These are phyloP conservation scores for Nymphaea thermarum DNA, from an alignment of 164 flowering plant genomes.

Conservation along the genomic window DNA sequence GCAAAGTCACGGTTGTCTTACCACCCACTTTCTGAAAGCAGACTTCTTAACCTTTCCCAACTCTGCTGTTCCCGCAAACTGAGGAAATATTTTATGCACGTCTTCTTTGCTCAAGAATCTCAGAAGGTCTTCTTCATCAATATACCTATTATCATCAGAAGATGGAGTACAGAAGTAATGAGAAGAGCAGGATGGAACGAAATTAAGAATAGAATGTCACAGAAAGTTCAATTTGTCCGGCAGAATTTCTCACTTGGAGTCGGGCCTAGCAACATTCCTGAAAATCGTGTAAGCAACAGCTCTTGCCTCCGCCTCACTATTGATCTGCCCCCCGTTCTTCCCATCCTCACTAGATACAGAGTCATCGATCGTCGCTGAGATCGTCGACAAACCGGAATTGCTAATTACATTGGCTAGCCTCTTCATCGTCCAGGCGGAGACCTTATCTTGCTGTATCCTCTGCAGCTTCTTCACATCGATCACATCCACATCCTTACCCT, in stretches of 20 bases:
- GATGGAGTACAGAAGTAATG: background rate
- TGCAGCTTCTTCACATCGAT: conserved; percentile 61
- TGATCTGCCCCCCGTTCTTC: conserved; percentile 37
- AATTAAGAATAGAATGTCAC: no score
- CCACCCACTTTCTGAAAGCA: conserved; percentile 72
- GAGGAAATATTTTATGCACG: conserved; percentile 38
- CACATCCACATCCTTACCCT: conserved; percentile 30
- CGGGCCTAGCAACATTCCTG: conserved; percentile 63
- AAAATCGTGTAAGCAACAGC: conserved; percentile 57
- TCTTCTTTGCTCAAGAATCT: conserved; percentile 65
- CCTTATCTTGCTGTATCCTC: conserved; percentile 46
- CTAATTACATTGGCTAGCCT: conserved; percentile 39
- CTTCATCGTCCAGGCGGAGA: conserved; percentile 84
- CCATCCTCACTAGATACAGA: conserved; percentile 30
- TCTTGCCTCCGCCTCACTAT: conserved; percentile 68
- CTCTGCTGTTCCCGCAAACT: conserved; percentile 66
- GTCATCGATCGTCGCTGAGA: conserved; percentile 32
- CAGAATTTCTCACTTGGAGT: conserved; percentile 37
- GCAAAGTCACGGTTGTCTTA: conserved; percentile 12
- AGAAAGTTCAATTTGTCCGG: background rate
- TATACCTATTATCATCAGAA: conserved; percentile 27
- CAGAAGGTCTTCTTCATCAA: conserved; percentile 66
- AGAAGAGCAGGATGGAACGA: background rate
- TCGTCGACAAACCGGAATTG: conserved; percentile 42
- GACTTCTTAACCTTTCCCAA: conserved; percentile 48